These are phyloP conservation scores for Trichoderma sp. DNA, from an alignment of 2,329 filamentous ascomycete genomes.

Conservation along the genomic window DNA sequence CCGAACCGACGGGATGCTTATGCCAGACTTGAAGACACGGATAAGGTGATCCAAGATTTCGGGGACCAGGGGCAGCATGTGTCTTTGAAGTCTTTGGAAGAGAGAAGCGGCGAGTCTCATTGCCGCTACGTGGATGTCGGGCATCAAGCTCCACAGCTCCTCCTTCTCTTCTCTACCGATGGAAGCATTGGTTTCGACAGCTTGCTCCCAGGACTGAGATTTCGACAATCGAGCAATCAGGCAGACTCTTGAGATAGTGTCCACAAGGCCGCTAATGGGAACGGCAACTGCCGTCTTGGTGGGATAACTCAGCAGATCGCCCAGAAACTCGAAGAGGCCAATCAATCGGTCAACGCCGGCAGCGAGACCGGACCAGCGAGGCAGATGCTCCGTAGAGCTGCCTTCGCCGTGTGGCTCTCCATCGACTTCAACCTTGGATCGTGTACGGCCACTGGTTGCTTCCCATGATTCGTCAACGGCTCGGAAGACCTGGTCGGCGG, in stretches of 20 bases:
- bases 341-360: slow-evolving; percentile 70
- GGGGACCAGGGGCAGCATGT: slow-evolving; percentile 60
- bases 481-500: slow-evolving; percentile 76
- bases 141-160: slow-evolving; percentile 71
- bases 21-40: slow-evolving; percentile 67
- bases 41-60: slow-evolving; percentile 70
- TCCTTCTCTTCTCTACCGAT: slow-evolving; percentile 81
- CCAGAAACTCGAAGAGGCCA: slow-evolving; percentile 66
- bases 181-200: slow-evolving; percentile 68
- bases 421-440: slow-evolving; percentile 47
- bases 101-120: slow-evolving; percentile 63
- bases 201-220: slow-evolving; percentile 50
- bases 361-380: slow-evolving; percentile 72
- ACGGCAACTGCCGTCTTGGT: slow-evolving; percentile 68
- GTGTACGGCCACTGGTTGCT: slow-evolving; percentile 56
- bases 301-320: slow-evolving; percentile 61
- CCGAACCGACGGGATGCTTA: slow-evolving; percentile 57
- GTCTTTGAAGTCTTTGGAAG: slow-evolving; percentile 58
- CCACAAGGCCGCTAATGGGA: slow-evolving; percentile 67
- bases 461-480: slow-evolving; percentile 82
- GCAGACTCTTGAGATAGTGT: slow-evolving; percentile 69
- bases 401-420: slow-evolving; percentile 51
- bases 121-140: slow-evolving; percentile 72
- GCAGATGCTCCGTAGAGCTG: slow-evolving; percentile 54
- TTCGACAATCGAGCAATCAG: slow-evolving; percentile 60